Conservation (phyloP, 1,284 basidiomycete genomes). For the Sanghuangporus sanghuang region DNA sequence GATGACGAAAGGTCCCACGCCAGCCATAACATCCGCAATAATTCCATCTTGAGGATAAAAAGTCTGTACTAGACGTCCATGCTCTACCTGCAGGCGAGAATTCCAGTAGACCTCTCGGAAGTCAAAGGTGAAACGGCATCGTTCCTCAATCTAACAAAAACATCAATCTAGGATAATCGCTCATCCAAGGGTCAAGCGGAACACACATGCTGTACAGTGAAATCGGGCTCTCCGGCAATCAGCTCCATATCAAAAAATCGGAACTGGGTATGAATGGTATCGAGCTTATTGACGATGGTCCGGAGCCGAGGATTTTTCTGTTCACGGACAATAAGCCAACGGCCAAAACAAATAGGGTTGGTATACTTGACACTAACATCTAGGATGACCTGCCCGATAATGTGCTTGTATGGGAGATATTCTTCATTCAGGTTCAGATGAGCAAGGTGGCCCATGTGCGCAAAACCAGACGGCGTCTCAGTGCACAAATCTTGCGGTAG, state of each 20-base stretch:
- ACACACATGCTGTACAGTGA: constrained; percentile 77
- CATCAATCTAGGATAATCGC: constrained; percentile 4
- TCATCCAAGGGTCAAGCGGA: constrained; percentile 1
- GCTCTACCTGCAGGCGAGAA: constrained; percentile 89
- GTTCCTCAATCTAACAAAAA: constrained; percentile 60
- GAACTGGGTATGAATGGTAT: constrained; percentile 83
- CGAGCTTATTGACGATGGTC: constrained; percentile 96
- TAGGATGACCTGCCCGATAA: constrained; percentile 89
- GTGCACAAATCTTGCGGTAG: constrained; percentile 73
- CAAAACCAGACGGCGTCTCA: constrained; percentile 83
- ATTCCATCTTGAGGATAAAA: constrained; percentile 69
- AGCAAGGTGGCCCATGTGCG: constrained; percentile 85
- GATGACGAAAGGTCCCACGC: constrained; percentile 94
- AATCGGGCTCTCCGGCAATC: constrained; percentile 85
- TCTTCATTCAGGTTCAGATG: constrained; percentile 91
- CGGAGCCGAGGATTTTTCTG: constrained; percentile 81
- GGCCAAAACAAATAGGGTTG: not conserved
- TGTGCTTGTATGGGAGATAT: constrained; percentile 85
- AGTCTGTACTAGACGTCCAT: constrained; percentile 72
- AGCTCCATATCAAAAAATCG: constrained; percentile 98
- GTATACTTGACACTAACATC: constrained; percentile 53
- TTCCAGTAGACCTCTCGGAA: constrained; percentile 99
- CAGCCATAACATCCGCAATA: constrained; percentile 93
- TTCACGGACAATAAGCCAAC: not conserved
- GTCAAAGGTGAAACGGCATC: constrained; percentile 89